Evolutionary conservation across 2,329 filamentous ascomycete species (phyloP), one percentile per base, ranked within the genome.

Genomic region (Ustilaginoidea virens): DNA sequence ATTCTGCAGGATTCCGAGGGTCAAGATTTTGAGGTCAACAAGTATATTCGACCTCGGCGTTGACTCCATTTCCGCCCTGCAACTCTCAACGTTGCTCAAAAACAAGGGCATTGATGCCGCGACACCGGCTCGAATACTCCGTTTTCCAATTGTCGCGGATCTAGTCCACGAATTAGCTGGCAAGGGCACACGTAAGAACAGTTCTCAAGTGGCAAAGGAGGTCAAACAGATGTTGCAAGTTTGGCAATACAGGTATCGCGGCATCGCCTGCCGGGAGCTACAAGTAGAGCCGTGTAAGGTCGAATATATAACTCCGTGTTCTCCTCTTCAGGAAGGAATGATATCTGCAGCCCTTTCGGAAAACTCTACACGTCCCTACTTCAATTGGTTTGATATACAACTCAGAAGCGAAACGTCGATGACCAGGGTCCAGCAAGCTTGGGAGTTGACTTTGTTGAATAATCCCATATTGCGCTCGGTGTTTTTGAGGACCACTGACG

Each of bases 11-110:
- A 36, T 69, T 2, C 44, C 58, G 1, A 30, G 44, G 3, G 42
- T 52, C 1, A 51, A 56, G 0, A 55, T 81, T 3, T 54, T 50
- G 1, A 54, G 63, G 3, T 58, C 55, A 1, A 72, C 74, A 0
- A 92, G 73, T 34, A 69, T 93, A 12, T 92, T 90, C 40, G 82
- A 92, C 37, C 58, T 92, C 2, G 87, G 86, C 0, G 62, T 94
- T 15, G 87, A 93, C 43, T 94, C 86, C 0, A 83, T 94, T 11
- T 83, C 81, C 0, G 80, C 77, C 0, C 74, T 92, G 25, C 65
- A 72, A 6, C 63, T 94, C 17, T 65, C 78, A 1, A 61, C 66
- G 5, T 49, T 62, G 9, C 56, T 94, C 10, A 80, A 72, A 39
- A 58, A 63, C 3, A 56, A 56, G 2, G 80, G 81, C 0, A 68